Percentiles rank a stretch among this genome's conserved stretches.
Evolutionary conservation across 2,329 filamentous ascomycete genomes (phyloP).

Genomic region (Mycocentrospora acerina): DNA sequence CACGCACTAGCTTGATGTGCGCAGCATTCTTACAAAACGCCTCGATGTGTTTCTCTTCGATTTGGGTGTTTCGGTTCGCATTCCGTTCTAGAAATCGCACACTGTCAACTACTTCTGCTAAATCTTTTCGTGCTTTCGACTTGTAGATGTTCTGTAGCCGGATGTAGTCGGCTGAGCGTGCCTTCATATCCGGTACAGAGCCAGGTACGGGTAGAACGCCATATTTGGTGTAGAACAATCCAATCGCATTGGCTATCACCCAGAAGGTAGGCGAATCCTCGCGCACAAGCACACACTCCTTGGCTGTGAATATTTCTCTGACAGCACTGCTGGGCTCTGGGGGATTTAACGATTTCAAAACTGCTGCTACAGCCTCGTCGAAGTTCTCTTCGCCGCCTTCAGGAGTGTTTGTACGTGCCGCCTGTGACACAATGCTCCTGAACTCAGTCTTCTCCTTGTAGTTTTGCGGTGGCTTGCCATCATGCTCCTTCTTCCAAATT

Average conservation of each 20-base stretch:
- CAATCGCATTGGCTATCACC: conserved; percentile 80
- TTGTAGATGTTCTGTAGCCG: conserved; percentile 92
- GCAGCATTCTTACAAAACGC: conserved; percentile 94
- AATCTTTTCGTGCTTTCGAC: conserved; percentile 76
- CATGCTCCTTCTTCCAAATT: conserved; percentile 72
- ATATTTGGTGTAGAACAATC: conserved; percentile 73
- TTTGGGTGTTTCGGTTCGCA: conserved; percentile 49
- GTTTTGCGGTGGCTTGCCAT: conserved; percentile 66
- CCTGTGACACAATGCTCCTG: conserved; percentile 66
- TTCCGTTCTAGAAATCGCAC: conserved; percentile 60
- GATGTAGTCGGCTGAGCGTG: conserved; percentile 86
- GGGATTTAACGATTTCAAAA: conserved; percentile 79
- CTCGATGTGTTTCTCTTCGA: conserved; percentile 76
- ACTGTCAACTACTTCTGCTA: conserved; percentile 68
- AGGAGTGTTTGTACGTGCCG: conserved; percentile 68
- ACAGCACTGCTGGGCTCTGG: conserved; percentile 69
- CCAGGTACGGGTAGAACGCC: conserved; percentile 79
- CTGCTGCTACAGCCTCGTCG: conserved; percentile 84
- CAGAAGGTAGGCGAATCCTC: conserved; percentile 70
- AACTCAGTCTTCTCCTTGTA: conserved; percentile 90
- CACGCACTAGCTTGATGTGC: conserved; percentile 84
- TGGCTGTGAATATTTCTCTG: conserved; percentile 75
- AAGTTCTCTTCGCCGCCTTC: conserved; percentile 97
- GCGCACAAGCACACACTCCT: conserved; percentile 55
- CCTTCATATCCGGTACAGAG: conserved; percentile 95